Evolutionary conservation across 345 rosid species (phyloP).

Genomic region (Hypericum androsaemum): DNA sequence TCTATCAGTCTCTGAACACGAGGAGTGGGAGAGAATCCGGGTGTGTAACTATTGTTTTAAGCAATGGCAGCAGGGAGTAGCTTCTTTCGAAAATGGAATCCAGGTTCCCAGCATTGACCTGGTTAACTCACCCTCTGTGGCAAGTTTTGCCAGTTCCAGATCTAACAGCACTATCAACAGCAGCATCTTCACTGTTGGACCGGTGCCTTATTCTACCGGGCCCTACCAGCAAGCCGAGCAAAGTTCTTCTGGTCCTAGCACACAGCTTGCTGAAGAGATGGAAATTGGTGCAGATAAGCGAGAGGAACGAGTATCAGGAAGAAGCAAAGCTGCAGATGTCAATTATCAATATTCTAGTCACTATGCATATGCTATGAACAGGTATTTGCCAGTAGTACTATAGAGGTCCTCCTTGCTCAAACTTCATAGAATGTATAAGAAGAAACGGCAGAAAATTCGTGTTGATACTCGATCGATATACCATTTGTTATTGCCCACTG

Average conservation of each 20-base stretch:
- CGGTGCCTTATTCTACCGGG: conserved; percentile 21
- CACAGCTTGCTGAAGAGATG: conserved; percentile 32
- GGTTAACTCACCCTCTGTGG: conserved; percentile 8
- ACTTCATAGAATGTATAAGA: not conserved
- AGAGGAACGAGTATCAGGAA: conserved; percentile 28
- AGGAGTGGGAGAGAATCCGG: no score
- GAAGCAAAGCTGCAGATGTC: conserved; percentile 24
- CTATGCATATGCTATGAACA: conserved; percentile 35
- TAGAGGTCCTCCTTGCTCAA: not conserved
- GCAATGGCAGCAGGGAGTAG: no score
- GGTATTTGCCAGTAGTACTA: conserved; percentile 28
- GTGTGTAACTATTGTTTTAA: no score
- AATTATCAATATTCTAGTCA: conserved; percentile 36
- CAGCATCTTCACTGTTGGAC: conserved; percentile 48
- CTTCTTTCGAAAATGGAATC: no score
- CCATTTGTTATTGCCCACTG: no score
- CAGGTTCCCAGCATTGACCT: no score
- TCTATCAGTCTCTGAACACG: no score
- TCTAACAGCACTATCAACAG: conserved; percentile 25
- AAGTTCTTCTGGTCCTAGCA: conserved; percentile 32
- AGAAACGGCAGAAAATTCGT: not conserved
- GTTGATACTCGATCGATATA: not conserved
- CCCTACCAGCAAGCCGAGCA: conserved; percentile 40
- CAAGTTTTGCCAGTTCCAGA: conserved; percentile 27
- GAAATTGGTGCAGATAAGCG: conserved; percentile 36